phyloP scores from a whole-genome alignment of 768 basidiomycete genomes.

The Leccinum broughii region DNA sequence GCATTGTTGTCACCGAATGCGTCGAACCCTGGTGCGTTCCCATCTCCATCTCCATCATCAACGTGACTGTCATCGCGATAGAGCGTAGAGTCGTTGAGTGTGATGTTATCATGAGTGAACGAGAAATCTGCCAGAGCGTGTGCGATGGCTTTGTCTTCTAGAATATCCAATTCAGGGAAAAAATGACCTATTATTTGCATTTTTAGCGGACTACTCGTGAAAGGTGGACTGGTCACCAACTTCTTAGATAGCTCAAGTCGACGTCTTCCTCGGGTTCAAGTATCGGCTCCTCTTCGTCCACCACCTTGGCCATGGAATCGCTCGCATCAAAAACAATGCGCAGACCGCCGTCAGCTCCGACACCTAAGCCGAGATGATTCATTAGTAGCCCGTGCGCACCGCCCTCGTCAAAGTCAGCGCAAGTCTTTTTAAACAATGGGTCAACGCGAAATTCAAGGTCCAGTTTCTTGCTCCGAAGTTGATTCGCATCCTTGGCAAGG shows the following conservation, averaged over 20 bases:
- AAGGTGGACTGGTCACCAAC: conserved; percentile 39
- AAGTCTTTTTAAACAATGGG: conserved; percentile 96
- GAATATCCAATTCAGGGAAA: conserved; percentile 62
- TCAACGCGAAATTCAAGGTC: conserved; percentile 97
- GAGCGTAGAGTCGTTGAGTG: conserved; percentile 62
- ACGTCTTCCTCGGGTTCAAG: conserved; percentile 71
- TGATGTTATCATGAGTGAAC: conserved; percentile 66
- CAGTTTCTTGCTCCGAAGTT: conserved; percentile 86
- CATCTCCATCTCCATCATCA: conserved; percentile 38
- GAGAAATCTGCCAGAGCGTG: conserved; percentile 80
- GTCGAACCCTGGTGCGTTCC: conserved; percentile 22
- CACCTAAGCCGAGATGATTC: conserved; percentile 87
- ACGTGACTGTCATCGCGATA: conserved; percentile 53
- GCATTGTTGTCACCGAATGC: conserved; percentile 24
- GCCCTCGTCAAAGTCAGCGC: conserved; percentile 97
- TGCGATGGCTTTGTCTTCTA: conserved; percentile 75
- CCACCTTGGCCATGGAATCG: conserved; percentile 79
- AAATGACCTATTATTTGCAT: conserved; percentile 53
- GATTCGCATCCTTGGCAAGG: conserved; percentile 80
- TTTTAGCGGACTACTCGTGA: conserved; percentile 10
- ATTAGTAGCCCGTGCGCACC: conserved; percentile 94
- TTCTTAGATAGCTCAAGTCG: conserved; percentile 61
- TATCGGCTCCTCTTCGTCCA: conserved; percentile 64
- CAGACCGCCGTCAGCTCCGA: conserved; percentile 77
- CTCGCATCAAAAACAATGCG: conserved; percentile 96